Percentiles rank a stretch among this genome's conserved stretches.
Evolutionary conservation across 306 rosid species (phyloP).

Genomic region (Dryas octopetala): DNA sequence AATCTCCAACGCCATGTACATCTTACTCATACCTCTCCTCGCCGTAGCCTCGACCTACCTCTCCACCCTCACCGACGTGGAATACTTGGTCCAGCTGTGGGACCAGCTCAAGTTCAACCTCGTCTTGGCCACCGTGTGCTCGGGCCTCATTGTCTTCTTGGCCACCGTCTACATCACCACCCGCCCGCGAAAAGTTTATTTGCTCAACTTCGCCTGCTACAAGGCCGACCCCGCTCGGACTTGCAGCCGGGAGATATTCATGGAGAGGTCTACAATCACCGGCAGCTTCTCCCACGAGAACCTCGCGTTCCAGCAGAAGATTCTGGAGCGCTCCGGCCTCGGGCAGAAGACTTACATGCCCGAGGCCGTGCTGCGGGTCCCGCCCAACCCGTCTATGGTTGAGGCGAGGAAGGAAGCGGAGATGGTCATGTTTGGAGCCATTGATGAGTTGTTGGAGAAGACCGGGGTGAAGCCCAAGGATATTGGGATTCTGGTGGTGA

Average conservation of each 20-base stretch:
- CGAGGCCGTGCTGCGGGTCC: slow-evolving; percentile 52
- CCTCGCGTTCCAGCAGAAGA: slow-evolving; percentile 70
- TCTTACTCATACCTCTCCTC: slow-evolving; percentile 56
- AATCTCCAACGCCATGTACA: slow-evolving; percentile 81
- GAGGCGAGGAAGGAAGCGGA: slow-evolving; percentile 93
- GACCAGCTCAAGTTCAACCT: slow-evolving; percentile 56
- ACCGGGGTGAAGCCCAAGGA: slow-evolving; percentile 84
- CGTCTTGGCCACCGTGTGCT: slow-evolving; percentile 44
- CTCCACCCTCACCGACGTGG: slow-evolving; percentile 36
- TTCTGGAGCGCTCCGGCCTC: slow-evolving; percentile 71
- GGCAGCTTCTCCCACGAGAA: slow-evolving; percentile 63
- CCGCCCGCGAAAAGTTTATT: slow-evolving; percentile 61
- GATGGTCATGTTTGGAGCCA: slow-evolving; percentile 87
- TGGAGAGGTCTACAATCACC: slow-evolving; percentile 38
- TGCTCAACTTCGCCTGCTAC: slow-evolving; percentile 71
- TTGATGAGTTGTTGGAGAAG: slow-evolving; percentile 71
- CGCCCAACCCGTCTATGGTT: slow-evolving; percentile 81
- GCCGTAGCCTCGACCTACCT: slow-evolving; percentile 49
- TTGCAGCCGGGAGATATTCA: slow-evolving; percentile 47
- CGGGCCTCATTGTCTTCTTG: slow-evolving; percentile 51
- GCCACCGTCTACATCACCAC: slow-evolving; percentile 75
- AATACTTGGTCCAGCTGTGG: slow-evolving; percentile 44
- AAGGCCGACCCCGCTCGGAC: slow-evolving; percentile 51
- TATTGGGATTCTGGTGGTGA: slow-evolving; percentile 82
- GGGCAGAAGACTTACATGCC: slow-evolving; percentile 81